Evolutionary conservation across 176 grass and related monocot species (phyloP).

Genomic region (Avena eriantha): DNA sequence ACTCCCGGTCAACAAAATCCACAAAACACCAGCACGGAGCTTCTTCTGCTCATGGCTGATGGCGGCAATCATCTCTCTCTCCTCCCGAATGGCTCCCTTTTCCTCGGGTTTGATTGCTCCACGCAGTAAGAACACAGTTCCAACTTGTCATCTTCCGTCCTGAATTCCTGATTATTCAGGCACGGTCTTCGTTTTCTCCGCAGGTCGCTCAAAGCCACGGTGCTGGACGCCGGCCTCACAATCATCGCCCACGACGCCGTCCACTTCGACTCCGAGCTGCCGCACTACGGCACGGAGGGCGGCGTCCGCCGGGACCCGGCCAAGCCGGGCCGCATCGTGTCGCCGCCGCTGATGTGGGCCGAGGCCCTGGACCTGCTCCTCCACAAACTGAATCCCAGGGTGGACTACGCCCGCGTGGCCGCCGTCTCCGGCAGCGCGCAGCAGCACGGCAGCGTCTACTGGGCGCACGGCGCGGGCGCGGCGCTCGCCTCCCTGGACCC

Average conservation of each 20-base stretch:
- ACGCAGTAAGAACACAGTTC: constrained; percentile 57
- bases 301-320: constrained; percentile 68
- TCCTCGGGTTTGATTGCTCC: constrained; percentile 91
- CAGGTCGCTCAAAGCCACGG: constrained; percentile 83
- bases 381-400: constrained; percentile 35
- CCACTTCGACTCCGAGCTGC: constrained; percentile 81
- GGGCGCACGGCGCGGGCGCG: constrained; percentile 37
- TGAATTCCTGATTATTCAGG: neutral
- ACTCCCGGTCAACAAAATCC: neutral
- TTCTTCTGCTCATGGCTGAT: constrained; percentile 24
- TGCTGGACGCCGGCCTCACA: constrained; percentile 58
- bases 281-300: constrained; percentile 70
- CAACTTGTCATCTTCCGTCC: neutral
- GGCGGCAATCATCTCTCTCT: neutral
- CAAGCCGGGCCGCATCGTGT: constrained; percentile 67
- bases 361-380: constrained; percentile 76
- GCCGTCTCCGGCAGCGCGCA: constrained; percentile 75
- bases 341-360: constrained; percentile 84
- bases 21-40: neutral
- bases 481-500: constrained; percentile 53
- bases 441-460: constrained; percentile 82
- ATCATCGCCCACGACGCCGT: constrained; percentile 62
- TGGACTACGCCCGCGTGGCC: constrained; percentile 51
- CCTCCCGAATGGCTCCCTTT: constrained; percentile 59
- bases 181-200: neutral